Percentiles rank a stretch among this genome's conserved stretches.
These are phyloP conservation scores for Suillus luteus DNA, from an alignment of 768 basidiomycete genomes.

Conservation along the genomic window DNA sequence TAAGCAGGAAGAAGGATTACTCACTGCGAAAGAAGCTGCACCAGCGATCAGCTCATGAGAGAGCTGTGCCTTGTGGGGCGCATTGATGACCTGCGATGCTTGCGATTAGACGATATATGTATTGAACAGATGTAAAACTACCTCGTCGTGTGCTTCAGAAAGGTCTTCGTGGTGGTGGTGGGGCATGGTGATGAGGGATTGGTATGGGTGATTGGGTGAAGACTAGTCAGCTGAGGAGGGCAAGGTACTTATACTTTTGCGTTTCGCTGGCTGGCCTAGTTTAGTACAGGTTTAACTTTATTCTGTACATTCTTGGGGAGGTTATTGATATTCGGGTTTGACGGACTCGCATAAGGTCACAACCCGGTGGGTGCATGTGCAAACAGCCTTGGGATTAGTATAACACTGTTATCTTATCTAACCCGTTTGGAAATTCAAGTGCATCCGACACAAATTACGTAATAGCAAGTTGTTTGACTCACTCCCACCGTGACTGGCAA, in stretches of 20 bases:
- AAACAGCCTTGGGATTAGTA: background rate
- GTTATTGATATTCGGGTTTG: background rate
- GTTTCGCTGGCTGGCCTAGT: slow-evolving; percentile 1
- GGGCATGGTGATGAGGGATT: slow-evolving; percentile 17
- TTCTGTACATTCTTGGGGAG: slow-evolving; percentile 15
- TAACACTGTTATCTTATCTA: background rate
- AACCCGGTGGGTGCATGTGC: background rate
- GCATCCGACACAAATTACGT: background rate
- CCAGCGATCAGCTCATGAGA: slow-evolving; percentile 70
- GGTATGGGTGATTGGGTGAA: background rate
- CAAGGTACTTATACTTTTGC: slow-evolving; percentile 9
- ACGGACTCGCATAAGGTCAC: background rate
- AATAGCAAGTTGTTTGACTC: slow-evolving; percentile 1
- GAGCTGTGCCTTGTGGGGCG: slow-evolving; percentile 56
- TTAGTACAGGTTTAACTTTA: background rate
- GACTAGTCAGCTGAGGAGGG: background rate
- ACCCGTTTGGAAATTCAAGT: background rate
- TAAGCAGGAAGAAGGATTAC: slow-evolving; percentile 1
- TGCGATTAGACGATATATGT: slow-evolving; percentile 5
- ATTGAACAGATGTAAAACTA: slow-evolving; percentile 12
- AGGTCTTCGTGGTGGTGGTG: slow-evolving; percentile 9
- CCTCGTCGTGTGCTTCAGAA: slow-evolving; percentile 22
- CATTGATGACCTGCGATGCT: slow-evolving; percentile 42
- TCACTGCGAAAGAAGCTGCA: slow-evolving; percentile 66
- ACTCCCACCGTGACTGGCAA: no score